phyloP scores from a whole-genome alignment of 495 filamentous ascomycete species.

The Collariella sp. region DNA sequence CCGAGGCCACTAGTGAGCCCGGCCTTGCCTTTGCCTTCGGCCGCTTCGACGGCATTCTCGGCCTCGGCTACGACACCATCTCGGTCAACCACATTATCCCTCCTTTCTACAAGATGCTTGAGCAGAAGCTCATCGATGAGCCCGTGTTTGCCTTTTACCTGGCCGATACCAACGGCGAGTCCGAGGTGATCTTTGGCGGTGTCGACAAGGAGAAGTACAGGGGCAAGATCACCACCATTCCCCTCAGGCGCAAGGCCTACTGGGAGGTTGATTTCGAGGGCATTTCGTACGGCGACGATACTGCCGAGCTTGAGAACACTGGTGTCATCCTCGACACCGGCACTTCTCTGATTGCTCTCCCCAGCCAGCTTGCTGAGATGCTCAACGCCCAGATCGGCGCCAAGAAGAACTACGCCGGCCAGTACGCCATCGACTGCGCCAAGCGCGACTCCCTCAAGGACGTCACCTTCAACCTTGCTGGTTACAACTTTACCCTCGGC shows the following conservation, averaged over 20 bases:
- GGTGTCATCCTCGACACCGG: constrained; percentile 97
- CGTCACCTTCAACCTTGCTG: constrained; percentile 75
- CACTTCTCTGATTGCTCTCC: constrained; percentile 94
- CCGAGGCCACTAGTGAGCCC: constrained; percentile 89
- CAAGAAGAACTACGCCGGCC: constrained; percentile 91
- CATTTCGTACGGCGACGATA: constrained; percentile 75
- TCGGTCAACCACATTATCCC: constrained; percentile 91
- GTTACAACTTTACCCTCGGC: constrained; percentile 83
- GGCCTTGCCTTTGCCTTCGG: constrained; percentile 97
- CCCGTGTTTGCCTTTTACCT: constrained; percentile 97
- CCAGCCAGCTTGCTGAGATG: constrained; percentile 86
- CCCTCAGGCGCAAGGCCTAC: constrained; percentile 95
- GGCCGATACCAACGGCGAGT: constrained; percentile 61
- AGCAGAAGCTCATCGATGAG: constrained; percentile 83
- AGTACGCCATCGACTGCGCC: constrained; percentile 86
- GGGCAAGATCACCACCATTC: constrained; percentile 85
- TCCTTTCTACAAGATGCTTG: constrained; percentile 91
- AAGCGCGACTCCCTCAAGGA: constrained; percentile 78
- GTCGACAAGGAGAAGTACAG: constrained; percentile 78
- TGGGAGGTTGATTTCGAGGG: constrained; percentile 97
- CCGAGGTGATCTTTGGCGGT: constrained; percentile 88
- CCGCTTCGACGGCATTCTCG: constrained; percentile 95
- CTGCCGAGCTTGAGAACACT: constrained; percentile 82
- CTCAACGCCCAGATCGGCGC: constrained; percentile 97
- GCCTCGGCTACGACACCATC: constrained; percentile 89